Conservation (phyloP, 1,284 basidiomycete genomes). For the Neonothopanus nambi region DNA sequence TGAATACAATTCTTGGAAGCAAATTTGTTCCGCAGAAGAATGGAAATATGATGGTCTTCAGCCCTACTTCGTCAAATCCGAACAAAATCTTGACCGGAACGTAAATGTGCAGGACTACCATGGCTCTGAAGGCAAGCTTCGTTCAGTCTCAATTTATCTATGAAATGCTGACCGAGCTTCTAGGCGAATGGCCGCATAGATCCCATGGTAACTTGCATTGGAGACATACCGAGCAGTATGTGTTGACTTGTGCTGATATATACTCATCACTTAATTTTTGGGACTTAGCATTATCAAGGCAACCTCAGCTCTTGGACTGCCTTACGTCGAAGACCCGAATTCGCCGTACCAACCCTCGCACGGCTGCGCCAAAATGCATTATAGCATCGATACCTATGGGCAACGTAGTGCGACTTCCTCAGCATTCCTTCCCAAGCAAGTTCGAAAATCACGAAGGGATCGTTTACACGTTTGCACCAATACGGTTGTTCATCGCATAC, state of each 20-base stretch:
- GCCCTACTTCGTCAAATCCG: too few relatives aligned
- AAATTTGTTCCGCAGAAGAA: background rate
- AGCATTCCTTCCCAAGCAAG: slow-evolving; percentile 24
- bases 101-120: background rate
- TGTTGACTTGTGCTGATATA: background rate
- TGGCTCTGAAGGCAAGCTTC: background rate
- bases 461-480: slow-evolving; percentile 22
- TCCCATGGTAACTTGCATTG: background rate
- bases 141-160: background rate
- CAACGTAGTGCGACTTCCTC: slow-evolving; percentile 17
- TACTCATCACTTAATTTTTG: background rate
- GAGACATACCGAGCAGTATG: background rate
- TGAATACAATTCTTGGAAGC: slow-evolving; percentile 32
- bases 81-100: background rate
- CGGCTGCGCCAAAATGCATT: slow-evolving; percentile 16
- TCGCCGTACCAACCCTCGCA: slow-evolving; percentile 15
- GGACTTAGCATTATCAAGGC: slow-evolving; percentile 15
- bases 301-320: slow-evolving; percentile 18
- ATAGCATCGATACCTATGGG: slow-evolving; percentile 22
- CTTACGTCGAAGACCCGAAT: slow-evolving; percentile 19
- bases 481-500: slow-evolving; percentile 15
- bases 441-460: slow-evolving; percentile 14
- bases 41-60: too few relatives aligned
- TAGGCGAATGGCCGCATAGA: slow-evolving; percentile 2
- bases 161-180: background rate